phyloP scores from a whole-genome alignment of 116 monocot genomes.

The Phalaenopsis hybrid region DNA sequence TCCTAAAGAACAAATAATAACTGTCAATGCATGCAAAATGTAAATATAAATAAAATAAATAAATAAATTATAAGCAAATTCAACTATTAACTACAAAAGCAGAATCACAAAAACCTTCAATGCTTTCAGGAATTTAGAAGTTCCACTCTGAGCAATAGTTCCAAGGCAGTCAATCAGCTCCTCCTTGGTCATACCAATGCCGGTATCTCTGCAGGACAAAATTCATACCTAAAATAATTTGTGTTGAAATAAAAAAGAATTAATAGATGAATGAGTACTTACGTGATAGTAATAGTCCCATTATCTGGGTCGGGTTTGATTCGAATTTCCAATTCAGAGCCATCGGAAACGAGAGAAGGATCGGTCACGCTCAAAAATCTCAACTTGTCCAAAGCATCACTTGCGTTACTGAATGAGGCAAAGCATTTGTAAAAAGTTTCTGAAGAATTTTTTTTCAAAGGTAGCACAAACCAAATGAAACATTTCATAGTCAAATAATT shows the following conservation, averaged over 20 bases:
- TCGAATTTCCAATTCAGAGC: constrained; percentile 77
- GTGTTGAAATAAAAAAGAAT: neutral
- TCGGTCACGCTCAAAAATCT: constrained; percentile 93
- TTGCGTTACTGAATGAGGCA: constrained; percentile 70
- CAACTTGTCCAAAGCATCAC: constrained; percentile 95
- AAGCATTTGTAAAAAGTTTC: neutral
- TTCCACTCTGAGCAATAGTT: constrained; percentile 99
- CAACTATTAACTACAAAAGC: neutral
- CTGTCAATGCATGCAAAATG: neutral
- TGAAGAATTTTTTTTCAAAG: neutral
- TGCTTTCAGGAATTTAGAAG: constrained; percentile 87
- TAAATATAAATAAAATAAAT: neutral
- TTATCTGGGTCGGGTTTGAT: constrained; percentile 93
- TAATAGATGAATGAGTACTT: neutral
- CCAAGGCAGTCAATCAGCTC: constrained; percentile 95
- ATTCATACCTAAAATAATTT: neutral
- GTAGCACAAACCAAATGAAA: neutral
- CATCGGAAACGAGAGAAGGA: constrained; percentile 66
- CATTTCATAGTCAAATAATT: neutral
- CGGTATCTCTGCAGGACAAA: constrained; percentile 58
- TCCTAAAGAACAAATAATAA: constrained; percentile 36
- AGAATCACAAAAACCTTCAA: constrained; percentile 52
- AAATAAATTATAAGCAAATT: neutral
- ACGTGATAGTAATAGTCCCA: constrained; percentile 87
- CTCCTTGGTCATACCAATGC: constrained; percentile 95